Base-by-base conservation (phyloP, 306 rosid genomes). In the Trichosanthes cucumerina region DNA sequence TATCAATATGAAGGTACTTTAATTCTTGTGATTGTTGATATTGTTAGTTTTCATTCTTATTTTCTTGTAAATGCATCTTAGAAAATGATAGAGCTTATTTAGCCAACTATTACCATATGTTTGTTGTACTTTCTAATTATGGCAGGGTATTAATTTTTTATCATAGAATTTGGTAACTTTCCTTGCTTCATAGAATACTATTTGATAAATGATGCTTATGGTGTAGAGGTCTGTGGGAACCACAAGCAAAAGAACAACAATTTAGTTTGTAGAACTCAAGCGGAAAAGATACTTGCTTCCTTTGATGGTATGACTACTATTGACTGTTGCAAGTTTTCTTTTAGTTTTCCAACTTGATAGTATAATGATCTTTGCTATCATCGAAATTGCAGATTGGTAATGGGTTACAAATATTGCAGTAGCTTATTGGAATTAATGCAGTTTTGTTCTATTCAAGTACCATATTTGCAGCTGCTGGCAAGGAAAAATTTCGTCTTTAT, bases 391-490 rank as follows among this genome's bases (percentile, higher is more conserved):
- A 93, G 96, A 47, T 93, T 46, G 97, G 97, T 47, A 87, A 89
- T 75, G 93, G 91, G 78, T 84, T 90, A 77, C 97, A 90, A 79
- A 77, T 83, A 76, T 92, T 93, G 24, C 97, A 90, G 85, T 96
- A 93, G 78, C 85, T 90, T 76, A 85, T 88, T 81, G 97, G 97
- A 64, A 88, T 88, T 84, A 93, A 93, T 86, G 96, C 91, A 76
- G 86, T 93, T 80, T 69, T 93, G 79, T 93, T 93, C 90, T 93
- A 93, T 85, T 89, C 97, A 46, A 93, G 89, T 79, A 90, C 78
- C 86, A 93, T 93, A 84, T 93, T 93, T 70, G 82, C 82, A 82
- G 87, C 82, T 77, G 96, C 97, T 49, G 97, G 97, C 90, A 63
- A 80, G 86, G 50, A 54, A 60, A 2, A 23, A 36, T 76, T 76